Percentiles rank a stretch among this genome's conserved stretches.
Conservation (phyloP, 768 basidiomycete genomes). For the Daedalea quercina region DNA sequence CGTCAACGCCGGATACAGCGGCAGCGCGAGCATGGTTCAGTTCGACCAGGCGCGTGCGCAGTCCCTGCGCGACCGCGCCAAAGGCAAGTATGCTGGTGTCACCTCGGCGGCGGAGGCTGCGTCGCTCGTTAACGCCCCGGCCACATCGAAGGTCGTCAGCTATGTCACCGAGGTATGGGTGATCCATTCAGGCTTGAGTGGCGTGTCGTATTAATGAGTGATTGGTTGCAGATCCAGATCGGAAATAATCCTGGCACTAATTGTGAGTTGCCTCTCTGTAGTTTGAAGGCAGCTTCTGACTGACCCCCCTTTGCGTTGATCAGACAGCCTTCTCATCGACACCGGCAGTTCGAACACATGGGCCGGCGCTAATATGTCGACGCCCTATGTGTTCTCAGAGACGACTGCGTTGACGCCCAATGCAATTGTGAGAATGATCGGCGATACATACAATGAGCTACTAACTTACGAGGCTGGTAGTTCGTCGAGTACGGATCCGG, state of each 20-base stretch:
- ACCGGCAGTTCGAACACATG: conserved; percentile 20
- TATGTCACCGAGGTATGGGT: conserved; percentile 18
- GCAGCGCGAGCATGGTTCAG: conserved; percentile 11
- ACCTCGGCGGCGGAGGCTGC: neutral
- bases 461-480: neutral
- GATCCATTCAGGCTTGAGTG: neutral
- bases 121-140: neutral
- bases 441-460: too few species aligned
- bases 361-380: conserved; percentile 10
- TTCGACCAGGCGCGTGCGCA: conserved; percentile 16
- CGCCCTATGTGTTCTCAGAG: neutral
- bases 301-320: conserved; percentile 7
- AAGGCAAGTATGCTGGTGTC: conserved; percentile 18
- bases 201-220: neutral
- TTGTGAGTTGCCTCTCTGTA: conserved; percentile 13
- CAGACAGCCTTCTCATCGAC: conserved; percentile 18
- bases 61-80: conserved; percentile 5
- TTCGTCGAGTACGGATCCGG: conserved; percentile 15
- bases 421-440: too few species aligned
- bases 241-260: conserved; percentile 15
- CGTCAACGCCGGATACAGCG: conserved; percentile 12
- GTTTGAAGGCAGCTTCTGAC: neutral
- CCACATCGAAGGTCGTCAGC: conserved; percentile 14
- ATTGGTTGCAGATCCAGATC: conserved; percentile 9
- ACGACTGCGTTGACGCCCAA: too few species aligned